A percentile compares a stretch with the other conserved stretches of the same genome.
Evolutionary conservation across 768 basidiomycete genomes (phyloP).

Genomic region (Mrakia frigida): DNA sequence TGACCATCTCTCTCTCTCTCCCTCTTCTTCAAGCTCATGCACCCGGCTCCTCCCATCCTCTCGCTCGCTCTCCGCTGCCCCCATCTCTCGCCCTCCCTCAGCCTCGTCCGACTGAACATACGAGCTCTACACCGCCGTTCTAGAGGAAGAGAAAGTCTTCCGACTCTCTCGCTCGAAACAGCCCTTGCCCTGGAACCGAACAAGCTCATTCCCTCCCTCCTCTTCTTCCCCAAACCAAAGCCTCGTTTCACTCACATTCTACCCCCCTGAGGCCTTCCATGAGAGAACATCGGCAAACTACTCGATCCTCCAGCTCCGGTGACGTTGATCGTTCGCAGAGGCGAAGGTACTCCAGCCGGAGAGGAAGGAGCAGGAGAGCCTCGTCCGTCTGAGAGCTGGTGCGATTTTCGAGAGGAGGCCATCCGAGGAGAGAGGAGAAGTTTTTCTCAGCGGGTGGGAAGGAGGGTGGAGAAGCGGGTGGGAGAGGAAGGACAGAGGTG

Average conservation of each 20-base stretch:
- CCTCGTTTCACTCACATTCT: neutral
- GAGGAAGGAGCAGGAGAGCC: neutral
- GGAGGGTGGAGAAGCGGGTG: neutral
- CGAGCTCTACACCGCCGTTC: too few relatives aligned
- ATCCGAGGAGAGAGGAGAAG: neutral
- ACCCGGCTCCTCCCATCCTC: too few relatives aligned
- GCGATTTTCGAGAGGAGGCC: neutral
- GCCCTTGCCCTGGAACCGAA: neutral
- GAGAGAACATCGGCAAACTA: neutral
- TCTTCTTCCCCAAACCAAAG: neutral
- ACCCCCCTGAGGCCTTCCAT: neutral
- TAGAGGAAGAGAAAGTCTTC: too few relatives aligned
- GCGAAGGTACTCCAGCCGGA: neutral
- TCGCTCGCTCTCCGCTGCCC: too few relatives aligned
- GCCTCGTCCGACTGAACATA: too few relatives aligned
- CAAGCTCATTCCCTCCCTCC: neutral
- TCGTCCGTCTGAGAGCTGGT: neutral
- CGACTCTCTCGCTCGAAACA: too few relatives aligned
- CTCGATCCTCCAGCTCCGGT: neutral
- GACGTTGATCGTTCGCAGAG: neutral
- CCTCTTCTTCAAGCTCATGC: too few relatives aligned
- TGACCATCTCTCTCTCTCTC: too few relatives aligned
- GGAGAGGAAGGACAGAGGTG: neutral
- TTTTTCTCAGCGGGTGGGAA: too few relatives aligned
- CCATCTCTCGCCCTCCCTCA: too few relatives aligned